Evolutionary conservation across 2,329 filamentous ascomycete genomes (phyloP).

Genomic region (Tolypocladium pustulatum): DNA sequence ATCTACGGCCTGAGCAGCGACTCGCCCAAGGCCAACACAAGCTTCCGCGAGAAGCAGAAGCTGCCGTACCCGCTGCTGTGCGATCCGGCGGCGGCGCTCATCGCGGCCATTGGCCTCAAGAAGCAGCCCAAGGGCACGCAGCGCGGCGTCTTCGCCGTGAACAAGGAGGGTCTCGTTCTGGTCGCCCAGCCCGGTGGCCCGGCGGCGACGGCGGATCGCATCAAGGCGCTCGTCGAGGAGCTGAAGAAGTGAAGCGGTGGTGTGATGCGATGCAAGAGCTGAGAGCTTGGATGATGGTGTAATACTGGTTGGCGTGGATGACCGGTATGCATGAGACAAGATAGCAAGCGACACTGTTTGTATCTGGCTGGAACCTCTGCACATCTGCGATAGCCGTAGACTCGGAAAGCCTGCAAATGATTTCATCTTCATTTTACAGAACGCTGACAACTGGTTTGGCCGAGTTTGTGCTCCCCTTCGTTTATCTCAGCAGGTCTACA

Average conservation of each 20-base stretch:
- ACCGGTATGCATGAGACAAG: not conserved
- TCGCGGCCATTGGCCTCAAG: conserved; percentile 79
- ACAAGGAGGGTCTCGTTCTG: conserved; percentile 73
- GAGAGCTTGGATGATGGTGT: not conserved
- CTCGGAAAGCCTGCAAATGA: not conserved
- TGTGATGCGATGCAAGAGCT: not conserved
- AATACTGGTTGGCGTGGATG: not conserved
- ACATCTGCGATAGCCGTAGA: not conserved
- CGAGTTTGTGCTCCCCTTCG: no score
- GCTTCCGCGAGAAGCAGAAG: conserved; percentile 84
- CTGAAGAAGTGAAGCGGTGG: conserved; percentile 11
- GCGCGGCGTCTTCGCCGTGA: conserved; percentile 79
- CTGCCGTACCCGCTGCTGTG: conserved; percentile 83
- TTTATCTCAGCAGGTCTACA: no score
- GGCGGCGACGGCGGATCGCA: conserved; percentile 64
- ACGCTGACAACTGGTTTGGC: no score
- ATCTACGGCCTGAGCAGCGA: conserved; percentile 89
- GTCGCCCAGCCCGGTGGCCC: conserved; percentile 67
- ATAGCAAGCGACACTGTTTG: conserved; percentile 2
- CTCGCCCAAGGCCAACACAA: conserved; percentile 82
- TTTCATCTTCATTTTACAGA: not conserved
- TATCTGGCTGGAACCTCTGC: not conserved
- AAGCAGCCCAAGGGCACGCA: conserved; percentile 72
- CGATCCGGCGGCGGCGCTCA: conserved; percentile 64
- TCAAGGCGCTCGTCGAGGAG: conserved; percentile 57